These are phyloP conservation scores for Alisma plantagoaquatica DNA, from an alignment of 106 monocot species.

Conservation along the genomic window DNA sequence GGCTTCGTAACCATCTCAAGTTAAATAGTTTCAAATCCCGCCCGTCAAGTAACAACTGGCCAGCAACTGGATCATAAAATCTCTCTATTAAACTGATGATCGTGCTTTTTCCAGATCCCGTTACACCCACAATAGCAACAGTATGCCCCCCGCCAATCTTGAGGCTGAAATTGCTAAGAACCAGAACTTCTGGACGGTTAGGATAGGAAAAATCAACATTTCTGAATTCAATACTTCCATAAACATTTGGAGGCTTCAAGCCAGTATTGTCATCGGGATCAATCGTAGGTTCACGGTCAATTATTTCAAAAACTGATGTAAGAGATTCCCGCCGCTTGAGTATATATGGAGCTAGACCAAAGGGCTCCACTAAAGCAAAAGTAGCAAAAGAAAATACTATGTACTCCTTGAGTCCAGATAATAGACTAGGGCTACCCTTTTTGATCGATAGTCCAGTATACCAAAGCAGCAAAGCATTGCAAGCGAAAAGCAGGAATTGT, in stretches of 20 bases:
- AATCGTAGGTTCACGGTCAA: slow-evolving; percentile 79
- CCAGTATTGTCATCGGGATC: slow-evolving; percentile 91
- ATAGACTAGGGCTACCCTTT: slow-evolving; percentile 25
- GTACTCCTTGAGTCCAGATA: slow-evolving; percentile 75
- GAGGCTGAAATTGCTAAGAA: slow-evolving; percentile 90
- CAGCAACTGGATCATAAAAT: slow-evolving; percentile 88
- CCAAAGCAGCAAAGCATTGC: slow-evolving; percentile 92
- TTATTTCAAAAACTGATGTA: slow-evolving; percentile 92
- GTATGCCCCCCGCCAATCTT: slow-evolving; percentile 89
- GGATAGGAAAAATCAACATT: slow-evolving; percentile 90
- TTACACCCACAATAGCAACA: slow-evolving; percentile 89
- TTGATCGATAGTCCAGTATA: slow-evolving; percentile 69
- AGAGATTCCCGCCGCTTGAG: slow-evolving; percentile 77
- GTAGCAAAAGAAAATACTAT: slow-evolving; percentile 95
- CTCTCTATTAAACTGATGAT: slow-evolving; percentile 90
- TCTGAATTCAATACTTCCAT: slow-evolving; percentile 82
- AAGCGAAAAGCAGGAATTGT: slow-evolving; percentile 91
- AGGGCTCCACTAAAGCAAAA: slow-evolving; percentile 96
- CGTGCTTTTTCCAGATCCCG: slow-evolving; percentile 98
- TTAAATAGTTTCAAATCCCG: slow-evolving; percentile 84
- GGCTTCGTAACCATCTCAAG: slow-evolving; percentile 82
- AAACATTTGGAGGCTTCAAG: slow-evolving; percentile 85
- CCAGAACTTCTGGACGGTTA: slow-evolving; percentile 56
- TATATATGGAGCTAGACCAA: slow-evolving; percentile 95
- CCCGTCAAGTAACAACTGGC: slow-evolving; percentile 80